phyloP scores from a whole-genome alignment of 139 green algal species.

The Haematococcus lacustris region DNA sequence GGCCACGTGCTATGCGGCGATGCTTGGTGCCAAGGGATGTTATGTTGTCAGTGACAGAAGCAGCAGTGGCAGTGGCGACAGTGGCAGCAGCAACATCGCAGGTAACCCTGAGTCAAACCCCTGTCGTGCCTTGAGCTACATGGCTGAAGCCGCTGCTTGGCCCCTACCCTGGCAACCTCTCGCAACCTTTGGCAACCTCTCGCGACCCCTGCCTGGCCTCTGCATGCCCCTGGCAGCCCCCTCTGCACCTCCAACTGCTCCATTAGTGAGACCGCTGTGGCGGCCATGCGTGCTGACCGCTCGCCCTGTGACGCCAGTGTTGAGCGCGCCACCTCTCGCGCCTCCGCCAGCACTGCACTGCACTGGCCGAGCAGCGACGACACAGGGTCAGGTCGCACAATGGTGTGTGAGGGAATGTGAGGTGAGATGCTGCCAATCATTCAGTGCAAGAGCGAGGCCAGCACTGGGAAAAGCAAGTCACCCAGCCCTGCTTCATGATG shows the following conservation, averaged over 20 bases:
- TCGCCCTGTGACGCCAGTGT: not conserved
- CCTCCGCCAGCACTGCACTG: constrained; percentile 20
- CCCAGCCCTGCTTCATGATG: not conserved
- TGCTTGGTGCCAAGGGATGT: too few relatives aligned
- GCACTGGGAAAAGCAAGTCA: not conserved
- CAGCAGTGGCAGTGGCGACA: too few relatives aligned
- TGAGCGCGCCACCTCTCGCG: constrained; percentile 10
- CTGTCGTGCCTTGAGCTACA: too few relatives aligned
- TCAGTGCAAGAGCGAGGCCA: not conserved
- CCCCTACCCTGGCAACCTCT: too few relatives aligned
- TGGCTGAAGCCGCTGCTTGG: too few relatives aligned
- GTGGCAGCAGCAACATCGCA: too few relatives aligned
- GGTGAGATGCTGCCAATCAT: not conserved
- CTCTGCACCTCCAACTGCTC: constrained; percentile 8
- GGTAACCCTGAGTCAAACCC: too few relatives aligned
- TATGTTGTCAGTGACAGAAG: too few relatives aligned
- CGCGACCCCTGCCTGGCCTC: too few relatives aligned
- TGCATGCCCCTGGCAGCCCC: too few relatives aligned
- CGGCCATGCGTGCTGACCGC: constrained; percentile 1
- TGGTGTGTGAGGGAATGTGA: not conserved
- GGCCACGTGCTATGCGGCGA: too few relatives aligned
- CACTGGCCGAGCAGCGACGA: not conserved
- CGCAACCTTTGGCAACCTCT: too few relatives aligned
- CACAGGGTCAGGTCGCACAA: not conserved
- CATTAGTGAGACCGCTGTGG: not conserved